Evolutionary conservation across 768 basidiomycete species (phyloP), one percentile per base, ranked within the genome.

Genomic region (Chalciporus chontae): DNA sequence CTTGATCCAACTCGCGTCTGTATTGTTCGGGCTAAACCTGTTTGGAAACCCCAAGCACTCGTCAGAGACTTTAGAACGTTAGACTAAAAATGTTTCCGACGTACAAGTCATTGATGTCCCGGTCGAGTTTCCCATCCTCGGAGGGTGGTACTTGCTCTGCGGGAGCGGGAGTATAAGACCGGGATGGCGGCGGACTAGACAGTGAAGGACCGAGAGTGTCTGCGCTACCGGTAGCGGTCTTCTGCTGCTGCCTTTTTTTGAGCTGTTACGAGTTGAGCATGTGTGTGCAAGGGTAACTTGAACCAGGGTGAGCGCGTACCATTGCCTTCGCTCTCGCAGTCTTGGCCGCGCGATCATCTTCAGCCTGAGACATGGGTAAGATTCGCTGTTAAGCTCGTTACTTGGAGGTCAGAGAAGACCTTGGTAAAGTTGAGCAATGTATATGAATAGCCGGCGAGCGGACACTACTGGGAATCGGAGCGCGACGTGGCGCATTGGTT

Each of bases 241-340:
- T 89, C 71, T 86, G 80, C 59, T 83, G 84, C 56, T 86, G 87
- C 51, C 85, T 79, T 69, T 87, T 89, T 76, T 90, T 89, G 65
- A 91, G 77, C 88, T 91, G 67, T 41, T 19, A 31, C 45, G 19
- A 42, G 40, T 18, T 52, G 21, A 61, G 47, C 18, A 24, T 19
- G 49, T 0, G 17, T 24, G 43, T 18, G 8, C 23, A 26, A 7
- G 29, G 13, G 7, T 29, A 8, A 6, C 8, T 29, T 21, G 7
- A 13, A 31, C 14, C 34, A 21, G 2, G 45, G 24, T 5, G 36
- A 43, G 48, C 44, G 67, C 77, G 50, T 65, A 91, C 90, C 80
- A 93, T 62, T 43, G 87, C 89, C 67, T 87, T 89, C 48, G 87
- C 90, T 54, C 90, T 80, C 3, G 90, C 90, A 48, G 90, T 80